phyloP scores from a whole-genome alignment of 2,329 filamentous ascomycete genomes.

The Clonostachys rosea region DNA sequence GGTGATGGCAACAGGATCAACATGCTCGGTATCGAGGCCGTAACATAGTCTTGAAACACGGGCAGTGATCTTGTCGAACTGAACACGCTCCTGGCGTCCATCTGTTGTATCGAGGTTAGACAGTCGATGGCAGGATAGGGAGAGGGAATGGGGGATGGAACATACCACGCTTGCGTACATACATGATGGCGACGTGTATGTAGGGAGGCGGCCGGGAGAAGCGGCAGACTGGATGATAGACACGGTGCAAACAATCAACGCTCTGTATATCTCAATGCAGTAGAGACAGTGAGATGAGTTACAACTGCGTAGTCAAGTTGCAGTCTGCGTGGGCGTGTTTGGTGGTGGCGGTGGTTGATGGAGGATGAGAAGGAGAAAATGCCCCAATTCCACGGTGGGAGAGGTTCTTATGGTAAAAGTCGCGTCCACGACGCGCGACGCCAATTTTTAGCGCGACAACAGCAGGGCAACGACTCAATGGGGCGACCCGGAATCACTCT shows the following conservation, averaged over 20 bases:
- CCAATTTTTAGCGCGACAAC: slow-evolving; percentile 15
- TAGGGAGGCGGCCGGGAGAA: slow-evolving; percentile 11
- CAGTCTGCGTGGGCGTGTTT: background rate
- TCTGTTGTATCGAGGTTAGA: slow-evolving; percentile 46
- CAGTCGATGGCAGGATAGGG: background rate
- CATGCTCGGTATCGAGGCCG: slow-evolving; percentile 88
- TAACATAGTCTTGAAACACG: slow-evolving; percentile 97
- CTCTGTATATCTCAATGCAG: no score
- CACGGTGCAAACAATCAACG: slow-evolving; percentile 3
- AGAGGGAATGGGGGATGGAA: slow-evolving; percentile 8
- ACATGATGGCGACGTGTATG: slow-evolving; percentile 34
- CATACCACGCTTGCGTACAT: slow-evolving; percentile 60
- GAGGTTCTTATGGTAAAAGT: slow-evolving; percentile 25
- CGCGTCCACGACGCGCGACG: slow-evolving; percentile 12
- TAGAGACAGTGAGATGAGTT: no score
- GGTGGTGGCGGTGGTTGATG: slow-evolving; percentile 8
- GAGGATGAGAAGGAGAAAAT: slow-evolving; percentile 2
- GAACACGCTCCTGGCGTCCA: slow-evolving; percentile 98
- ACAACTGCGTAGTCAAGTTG: no score
- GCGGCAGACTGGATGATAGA: slow-evolving; percentile 9
- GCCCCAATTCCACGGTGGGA: slow-evolving; percentile 12
- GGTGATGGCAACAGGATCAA: slow-evolving; percentile 96
- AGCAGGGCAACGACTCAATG: slow-evolving; percentile 7
- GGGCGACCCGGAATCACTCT: slow-evolving; percentile 11
- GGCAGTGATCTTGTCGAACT: slow-evolving; percentile 99